Base-by-base conservation (phyloP, 169 alveolate genomes). In the Plasmodium gaboni region DNA sequence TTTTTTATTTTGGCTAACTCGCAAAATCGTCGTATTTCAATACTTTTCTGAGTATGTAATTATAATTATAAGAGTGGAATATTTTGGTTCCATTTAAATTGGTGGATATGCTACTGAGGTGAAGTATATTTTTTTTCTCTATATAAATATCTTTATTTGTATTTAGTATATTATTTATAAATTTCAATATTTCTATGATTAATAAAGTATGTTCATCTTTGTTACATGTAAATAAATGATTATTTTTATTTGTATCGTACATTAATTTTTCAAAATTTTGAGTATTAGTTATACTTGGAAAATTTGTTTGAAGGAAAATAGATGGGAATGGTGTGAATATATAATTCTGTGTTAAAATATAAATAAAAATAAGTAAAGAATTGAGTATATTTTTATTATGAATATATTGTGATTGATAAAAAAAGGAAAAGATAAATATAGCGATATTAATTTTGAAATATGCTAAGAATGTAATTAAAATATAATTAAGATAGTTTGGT, bases 91-190 rank as follows among this genome's bases (percentile, higher is more conserved):
- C 91, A 28, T 38, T 67, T 46, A 83, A 68, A 72, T 55, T 68
- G 3, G 85, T 68, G 12, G 91, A 53, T 13, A 55, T 53, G 53
- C 73, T 57, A 57, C 28, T 68, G 48, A 68, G 48, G 53, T 68
- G 91, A 12, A 83, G 72, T 19, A 68, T 83, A 61, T 83, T 68
- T 61, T 83, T 83, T 72, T 68, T 83, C 42, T 83, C 83, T 42
- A 83, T 83, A 26, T 83, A 83, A 9, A 83, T 68, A 48, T 83
- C 91, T 28, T 61, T 83, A 48, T 72, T 68, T 72, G 91, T 83
- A 63, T 83, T 83, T 63, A 83, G 48, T 1, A 83, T 67, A 19
- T 71, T 83, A 57, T 83, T 83, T 42, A 83, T 83, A 10, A 83
- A 42, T 60, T 83, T 83, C 32, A 69, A 48, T 13, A 83, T 28